Base-by-base conservation (phyloP, 2,329 filamentous ascomycete species). In the Rhinocladiella similis region DNA sequence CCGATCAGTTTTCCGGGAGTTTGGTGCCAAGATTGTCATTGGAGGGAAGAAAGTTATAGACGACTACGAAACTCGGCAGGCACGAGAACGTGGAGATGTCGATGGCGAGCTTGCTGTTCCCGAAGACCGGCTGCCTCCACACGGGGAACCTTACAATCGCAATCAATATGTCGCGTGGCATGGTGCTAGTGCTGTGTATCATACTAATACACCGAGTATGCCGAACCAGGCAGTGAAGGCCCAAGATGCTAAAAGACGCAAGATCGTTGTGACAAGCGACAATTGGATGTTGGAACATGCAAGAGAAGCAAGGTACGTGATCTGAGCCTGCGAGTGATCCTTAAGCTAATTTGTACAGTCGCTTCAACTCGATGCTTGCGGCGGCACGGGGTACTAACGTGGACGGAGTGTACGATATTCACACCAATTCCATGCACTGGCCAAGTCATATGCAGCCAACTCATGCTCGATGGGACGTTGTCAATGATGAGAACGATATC, bases 111-210 rank as follows among this genome's bases (percentile, higher is more conserved):
- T 97, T 20, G 94, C 92, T 16, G 94, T 97, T 68, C 93, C 93
- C 0, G 88, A 91, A 58, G 94, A 99, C 72, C 82, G 81, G 58
- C 82, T 92, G 41, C 83, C 91, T 22, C 82, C 83, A 7, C 78
- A 81, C n/a, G 89, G 88, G 38, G 88, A 95, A 70, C 81, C 86
- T n/a, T 99, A 99, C 80, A 97, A 99, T 79, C 91, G 93, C 76
- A 99, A 99, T 70, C 92, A 97, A 72, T 99, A 97, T 69, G 94
- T 99, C 25, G 94, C 94, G 25, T 99, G 94, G 94, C 92, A 96
- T 71, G 94, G 94, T 48, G 94, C 94, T 47, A 97, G 93, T 71
- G 87, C 90, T 38, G 94, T 99, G 20, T 99, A 99, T 71, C 91
- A 97, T 70, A 91, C 89, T 12, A 87, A 86, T 54, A 83, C 82